phyloP scores from a whole-genome alignment of 768 basidiomycete species.

The Filobasidium floriforme region DNA sequence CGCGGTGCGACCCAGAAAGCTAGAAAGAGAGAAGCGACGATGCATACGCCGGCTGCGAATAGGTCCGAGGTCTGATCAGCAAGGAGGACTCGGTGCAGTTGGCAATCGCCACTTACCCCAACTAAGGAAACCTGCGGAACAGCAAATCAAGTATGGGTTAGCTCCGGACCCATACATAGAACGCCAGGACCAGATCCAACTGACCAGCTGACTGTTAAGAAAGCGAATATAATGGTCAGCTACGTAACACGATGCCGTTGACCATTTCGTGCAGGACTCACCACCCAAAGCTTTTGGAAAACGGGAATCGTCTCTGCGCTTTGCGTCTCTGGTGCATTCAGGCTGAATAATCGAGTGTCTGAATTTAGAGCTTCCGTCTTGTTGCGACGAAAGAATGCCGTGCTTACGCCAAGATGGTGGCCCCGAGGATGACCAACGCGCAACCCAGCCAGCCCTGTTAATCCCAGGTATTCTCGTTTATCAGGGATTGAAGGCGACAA shows the following conservation, averaged over 20 bases:
- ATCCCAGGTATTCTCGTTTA: neutral
- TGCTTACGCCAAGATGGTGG: conserved; percentile 19
- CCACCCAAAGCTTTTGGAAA: conserved; percentile 61
- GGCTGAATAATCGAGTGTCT: neutral
- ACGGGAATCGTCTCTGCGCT: conserved; percentile 43
- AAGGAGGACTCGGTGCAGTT: conserved; percentile 54
- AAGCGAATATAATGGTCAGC: too few species aligned
- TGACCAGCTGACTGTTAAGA: too few species aligned
- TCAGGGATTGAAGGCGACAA: neutral
- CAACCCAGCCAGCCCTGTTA: conserved; percentile 81
- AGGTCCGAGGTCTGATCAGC: conserved; percentile 57
- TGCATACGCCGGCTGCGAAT: conserved; percentile 54
- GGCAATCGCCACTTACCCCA: conserved; percentile 37
- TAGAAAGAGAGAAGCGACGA: conserved; percentile 16
- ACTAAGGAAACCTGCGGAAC: conserved; percentile 58
- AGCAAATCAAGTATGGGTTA: neutral
- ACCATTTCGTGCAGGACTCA: neutral
- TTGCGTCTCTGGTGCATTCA: conserved; percentile 56
- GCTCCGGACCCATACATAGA: too few species aligned
- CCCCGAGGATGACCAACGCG: conserved; percentile 73
- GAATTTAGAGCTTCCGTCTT: too few species aligned
- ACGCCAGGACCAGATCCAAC: too few species aligned
- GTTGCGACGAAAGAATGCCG: neutral
- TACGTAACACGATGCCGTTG: too few species aligned
- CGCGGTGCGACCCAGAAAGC: conserved; percentile 46